Conservation (phyloP, 176 grass and related monocot genomes). For the Rhynchospora pubera region DNA sequence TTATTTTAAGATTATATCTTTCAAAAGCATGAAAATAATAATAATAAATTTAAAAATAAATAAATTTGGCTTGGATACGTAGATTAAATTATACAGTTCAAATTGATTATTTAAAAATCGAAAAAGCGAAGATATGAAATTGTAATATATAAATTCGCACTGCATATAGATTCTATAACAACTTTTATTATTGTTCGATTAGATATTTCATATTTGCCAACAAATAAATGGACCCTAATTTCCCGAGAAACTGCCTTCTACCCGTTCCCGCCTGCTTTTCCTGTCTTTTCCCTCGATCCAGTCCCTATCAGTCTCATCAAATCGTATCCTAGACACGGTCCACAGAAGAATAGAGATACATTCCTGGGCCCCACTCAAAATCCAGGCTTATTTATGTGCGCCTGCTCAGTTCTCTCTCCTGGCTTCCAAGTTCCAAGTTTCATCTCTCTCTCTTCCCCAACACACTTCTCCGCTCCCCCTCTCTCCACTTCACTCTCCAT, state of each 20-base stretch:
- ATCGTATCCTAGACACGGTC: background rate
- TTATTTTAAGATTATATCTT: too few relatives aligned
- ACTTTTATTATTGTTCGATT: too few relatives aligned
- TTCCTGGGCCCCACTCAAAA: background rate
- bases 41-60: too few relatives aligned
- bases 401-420: background rate
- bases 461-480: slow-evolving; percentile 1
- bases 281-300: background rate
- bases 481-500: background rate
- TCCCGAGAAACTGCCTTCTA: background rate
- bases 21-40: too few relatives aligned
- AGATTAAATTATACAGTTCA: too few relatives aligned
- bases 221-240: background rate
- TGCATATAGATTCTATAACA: too few relatives aligned
- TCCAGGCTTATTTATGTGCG: background rate
- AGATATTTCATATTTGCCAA: too few relatives aligned
- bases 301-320: background rate
- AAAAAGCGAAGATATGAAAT: too few relatives aligned
- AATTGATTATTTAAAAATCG: too few relatives aligned
- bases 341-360: background rate
- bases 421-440: background rate
- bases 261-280: background rate
- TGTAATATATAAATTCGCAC: too few relatives aligned
- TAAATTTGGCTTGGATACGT: too few relatives aligned
- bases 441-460: background rate